Conservation (phyloP, 1,284 basidiomycete genomes). For the Trichosporon ovoides region DNA sequence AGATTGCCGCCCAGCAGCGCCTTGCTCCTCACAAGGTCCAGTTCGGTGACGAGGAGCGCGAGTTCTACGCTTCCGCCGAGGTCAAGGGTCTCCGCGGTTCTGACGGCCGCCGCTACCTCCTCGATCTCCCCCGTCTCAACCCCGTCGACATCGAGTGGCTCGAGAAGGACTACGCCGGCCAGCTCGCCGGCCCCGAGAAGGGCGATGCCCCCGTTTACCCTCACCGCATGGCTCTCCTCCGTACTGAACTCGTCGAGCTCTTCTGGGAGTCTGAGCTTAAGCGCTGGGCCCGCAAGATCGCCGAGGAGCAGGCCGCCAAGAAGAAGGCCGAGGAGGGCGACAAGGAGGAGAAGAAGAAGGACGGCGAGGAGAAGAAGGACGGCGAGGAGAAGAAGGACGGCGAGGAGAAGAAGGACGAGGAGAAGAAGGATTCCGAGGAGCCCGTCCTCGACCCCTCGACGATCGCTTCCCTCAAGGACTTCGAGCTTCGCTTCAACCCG, state of each 20-base stretch:
- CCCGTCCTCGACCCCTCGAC: conserved; percentile 19
- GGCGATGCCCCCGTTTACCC: conserved; percentile 49
- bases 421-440: conserved; percentile 17
- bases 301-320: conserved; percentile 39
- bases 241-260: conserved; percentile 55
- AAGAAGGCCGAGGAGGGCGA: conserved; percentile 24
- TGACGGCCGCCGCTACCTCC: conserved; percentile 55
- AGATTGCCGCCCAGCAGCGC: conserved; percentile 52
- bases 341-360: conserved; percentile 15
- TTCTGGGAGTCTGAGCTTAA: conserved; percentile 55
- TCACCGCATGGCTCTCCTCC: conserved; percentile 55
- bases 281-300: conserved; percentile 52
- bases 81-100: conserved; percentile 57
- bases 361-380: conserved; percentile 23
- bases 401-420: conserved; percentile 19
- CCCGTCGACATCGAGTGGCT: conserved; percentile 57
- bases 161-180: conserved; percentile 51
- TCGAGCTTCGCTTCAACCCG: conserved; percentile 56
- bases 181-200: conserved; percentile 29
- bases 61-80: conserved; percentile 55
- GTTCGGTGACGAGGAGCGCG: conserved; percentile 46
- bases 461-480: conserved; percentile 42
- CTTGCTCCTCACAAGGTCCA: conserved; percentile 55
- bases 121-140: conserved; percentile 54
- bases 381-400: conserved; percentile 14